phyloP scores from a whole-genome alignment of 345 rosid genomes.

The Sisymbrium altissimum region DNA sequence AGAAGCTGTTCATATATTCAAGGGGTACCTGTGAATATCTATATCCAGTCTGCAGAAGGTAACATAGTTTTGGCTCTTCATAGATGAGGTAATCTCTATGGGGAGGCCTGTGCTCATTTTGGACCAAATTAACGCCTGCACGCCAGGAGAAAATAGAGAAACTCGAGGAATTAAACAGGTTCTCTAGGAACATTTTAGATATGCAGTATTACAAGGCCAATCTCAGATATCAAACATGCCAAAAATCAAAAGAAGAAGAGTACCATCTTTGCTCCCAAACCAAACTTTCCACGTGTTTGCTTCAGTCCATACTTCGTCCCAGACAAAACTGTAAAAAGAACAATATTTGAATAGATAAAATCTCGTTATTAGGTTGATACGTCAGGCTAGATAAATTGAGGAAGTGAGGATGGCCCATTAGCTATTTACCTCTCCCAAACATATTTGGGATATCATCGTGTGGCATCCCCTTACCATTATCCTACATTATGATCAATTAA shows the following conservation, averaged over 20 bases:
- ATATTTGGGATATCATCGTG: conserved; percentile 99
- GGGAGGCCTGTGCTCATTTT: conserved; percentile 99
- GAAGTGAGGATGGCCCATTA: not conserved
- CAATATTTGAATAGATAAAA: not conserved
- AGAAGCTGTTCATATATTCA: conserved; percentile 8
- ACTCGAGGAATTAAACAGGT: conserved; percentile 9
- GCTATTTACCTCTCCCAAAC: conserved; percentile 79
- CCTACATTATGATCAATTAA: conserved; percentile 46
- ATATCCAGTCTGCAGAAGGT: conserved; percentile 94
- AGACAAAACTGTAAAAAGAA: conserved; percentile 65
- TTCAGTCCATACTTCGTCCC: conserved; percentile 97
- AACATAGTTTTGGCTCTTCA: conserved; percentile 68
- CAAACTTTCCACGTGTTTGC: conserved; percentile 98
- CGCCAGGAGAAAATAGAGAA: conserved; percentile 13
- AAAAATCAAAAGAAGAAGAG: not conserved
- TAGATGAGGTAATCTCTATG: conserved; percentile 86
- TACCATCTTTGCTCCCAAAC: conserved; percentile 99
- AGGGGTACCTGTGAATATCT: conserved; percentile 77
- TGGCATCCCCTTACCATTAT: conserved; percentile 99
- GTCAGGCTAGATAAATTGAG: not conserved
- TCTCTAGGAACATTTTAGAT: not conserved
- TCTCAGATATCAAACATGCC: conserved; percentile 2
- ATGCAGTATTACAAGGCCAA: not conserved
- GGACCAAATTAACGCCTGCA: conserved; percentile 97
- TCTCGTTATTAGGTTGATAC: conserved; percentile 6